These are phyloP conservation scores for Umbelopsis sp. DNA, from an alignment of 192 early-diverging fungal species.

Conservation along the genomic window DNA sequence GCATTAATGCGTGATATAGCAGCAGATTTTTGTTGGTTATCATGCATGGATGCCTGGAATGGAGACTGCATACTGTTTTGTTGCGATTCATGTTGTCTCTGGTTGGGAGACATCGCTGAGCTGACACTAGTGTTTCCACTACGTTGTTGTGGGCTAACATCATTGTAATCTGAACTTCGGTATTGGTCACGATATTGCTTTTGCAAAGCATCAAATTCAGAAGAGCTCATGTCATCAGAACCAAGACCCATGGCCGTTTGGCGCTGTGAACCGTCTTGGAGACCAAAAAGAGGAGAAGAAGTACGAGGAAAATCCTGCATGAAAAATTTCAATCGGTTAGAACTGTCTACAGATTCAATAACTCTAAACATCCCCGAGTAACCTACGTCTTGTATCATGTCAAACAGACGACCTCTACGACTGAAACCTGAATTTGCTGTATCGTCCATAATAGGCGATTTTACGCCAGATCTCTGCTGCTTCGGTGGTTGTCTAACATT, in stretches of 20 bases:
- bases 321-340: slow-evolving; percentile 26
- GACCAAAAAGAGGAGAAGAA: slow-evolving; percentile 52
- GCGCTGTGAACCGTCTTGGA: slow-evolving; percentile 44
- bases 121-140: background rate
- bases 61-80: background rate
- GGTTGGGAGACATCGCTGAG: background rate
- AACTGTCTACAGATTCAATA: background rate
- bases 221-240: slow-evolving; percentile 5
- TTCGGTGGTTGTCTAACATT: slow-evolving; percentile 8
- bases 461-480: slow-evolving; percentile 12
- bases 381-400: slow-evolving; percentile 42
- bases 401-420: slow-evolving; percentile 23
- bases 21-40: background rate
- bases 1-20: slow-evolving; percentile 13
- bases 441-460: slow-evolving; percentile 18
- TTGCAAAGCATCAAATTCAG: slow-evolving; percentile 23
- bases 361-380: background rate
- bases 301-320: slow-evolving; percentile 58
- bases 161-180: background rate
- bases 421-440: background rate
- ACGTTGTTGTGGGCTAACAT: background rate
- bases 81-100: slow-evolving; percentile 1
- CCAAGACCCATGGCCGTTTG: slow-evolving; percentile 4
- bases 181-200: slow-evolving; percentile 7
- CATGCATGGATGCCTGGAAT: slow-evolving; percentile 19